Percentiles rank a stretch among this genome's conserved stretches.
These are phyloP conservation scores for Heliamphora pulchella DNA, from an alignment of 179 eudicot species.

Conservation along the genomic window DNA sequence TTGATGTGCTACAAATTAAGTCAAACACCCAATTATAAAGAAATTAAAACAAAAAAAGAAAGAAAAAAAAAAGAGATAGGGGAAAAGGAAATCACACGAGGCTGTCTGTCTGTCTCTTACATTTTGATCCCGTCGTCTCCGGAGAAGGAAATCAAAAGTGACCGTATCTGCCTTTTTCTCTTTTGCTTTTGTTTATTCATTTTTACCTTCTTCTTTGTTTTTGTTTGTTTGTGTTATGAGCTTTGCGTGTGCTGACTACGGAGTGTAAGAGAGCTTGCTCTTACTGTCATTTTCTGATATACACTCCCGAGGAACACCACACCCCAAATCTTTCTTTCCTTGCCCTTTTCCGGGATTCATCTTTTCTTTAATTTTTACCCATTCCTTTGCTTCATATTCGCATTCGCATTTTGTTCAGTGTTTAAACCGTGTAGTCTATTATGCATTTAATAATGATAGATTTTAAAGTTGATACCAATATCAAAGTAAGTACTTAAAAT, in stretches of 20 bases:
- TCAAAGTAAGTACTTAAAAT: too few relatives aligned
- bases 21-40: too few relatives aligned
- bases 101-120: slow-evolving; percentile 23
- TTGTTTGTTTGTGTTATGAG: neutral
- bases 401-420: too few relatives aligned
- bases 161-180: neutral
- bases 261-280: slow-evolving; percentile 23
- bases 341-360: slow-evolving; percentile 22
- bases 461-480: too few relatives aligned
- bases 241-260: slow-evolving; percentile 26
- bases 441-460: too few relatives aligned
- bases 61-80: slow-evolving; percentile 13
- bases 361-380: neutral
- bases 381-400: neutral
- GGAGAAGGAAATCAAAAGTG: slow-evolving; percentile 31
- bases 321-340: slow-evolving; percentile 25
- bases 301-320: slow-evolving; percentile 35
- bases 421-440: too few relatives aligned
- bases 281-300: slow-evolving; percentile 51
- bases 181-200: too few relatives aligned
- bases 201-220: neutral
- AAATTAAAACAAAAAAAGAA: too few relatives aligned
- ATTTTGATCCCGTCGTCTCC: slow-evolving; percentile 34
- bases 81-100: slow-evolving; percentile 24
- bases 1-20: too few relatives aligned